Base-by-base conservation (phyloP, 345 rosid genomes). In the Citrus sp. region DNA sequence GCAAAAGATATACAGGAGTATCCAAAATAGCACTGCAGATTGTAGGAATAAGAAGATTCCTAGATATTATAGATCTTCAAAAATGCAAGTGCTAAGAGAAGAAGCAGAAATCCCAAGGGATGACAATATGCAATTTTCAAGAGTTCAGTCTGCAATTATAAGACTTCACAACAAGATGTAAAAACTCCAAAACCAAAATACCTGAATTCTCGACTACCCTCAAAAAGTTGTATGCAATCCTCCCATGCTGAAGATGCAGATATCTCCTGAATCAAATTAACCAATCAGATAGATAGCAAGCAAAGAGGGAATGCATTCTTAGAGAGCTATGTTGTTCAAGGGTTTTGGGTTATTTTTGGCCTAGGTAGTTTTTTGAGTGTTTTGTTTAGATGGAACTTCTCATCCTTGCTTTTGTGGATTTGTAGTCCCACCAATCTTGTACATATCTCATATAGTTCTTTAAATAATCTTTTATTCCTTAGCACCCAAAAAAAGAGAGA, bases 171-270 rank as follows among this genome's bases (percentile, higher is more conserved):
- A 46, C 40, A 65, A 16, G 72, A 25, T 35, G 58, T 63, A 32
- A 70, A 34, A 22, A 68, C 10, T 71, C 54, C 28, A 51, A 72
- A 60, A 42, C 12, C 27, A n/a, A 7, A 46, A 35, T 82, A 96
- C 99, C 84, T 92, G 84, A 87, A 94, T 81, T 92, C 98, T 79
- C 91, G 89, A 80, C 90, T 92, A 63, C 92, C 98, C 84, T 94
- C 98, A 79, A 92, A 67, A 74, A 90, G 92, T 46, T 80, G 86
- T 84, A 82, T 88, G 84, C 80, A 82, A 32, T 94, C 98, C 80
- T 92, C 99, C 99, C 99, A 94, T 65, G 42, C 80, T 75, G 99
- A 94, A 74, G 94, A 82, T 42, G 84, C 82, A n/a, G 84, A 89
- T 79, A 96, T 85, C 83, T 94, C 98, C 99, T 96, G 58, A 16